These are phyloP conservation scores for Dissophora globulifera DNA, from an alignment of 192 early-diverging fungal species.

Conservation along the genomic window DNA sequence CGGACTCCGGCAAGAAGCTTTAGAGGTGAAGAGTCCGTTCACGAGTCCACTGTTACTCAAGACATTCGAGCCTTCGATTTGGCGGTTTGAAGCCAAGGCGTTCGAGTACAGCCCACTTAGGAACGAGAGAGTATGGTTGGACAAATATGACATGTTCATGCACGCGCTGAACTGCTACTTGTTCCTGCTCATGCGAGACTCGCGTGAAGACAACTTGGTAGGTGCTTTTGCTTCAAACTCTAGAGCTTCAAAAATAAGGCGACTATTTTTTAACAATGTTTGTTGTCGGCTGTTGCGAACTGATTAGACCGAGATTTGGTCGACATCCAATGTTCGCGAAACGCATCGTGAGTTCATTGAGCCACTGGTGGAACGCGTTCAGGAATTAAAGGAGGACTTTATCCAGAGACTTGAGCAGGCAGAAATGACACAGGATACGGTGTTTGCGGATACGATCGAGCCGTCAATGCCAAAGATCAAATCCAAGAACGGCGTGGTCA, in stretches of 20 bases:
- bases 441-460: conserved; percentile 1
- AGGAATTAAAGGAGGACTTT: conserved; percentile 41
- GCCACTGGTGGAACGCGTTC: conserved; percentile 28
- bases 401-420: conserved; percentile 27
- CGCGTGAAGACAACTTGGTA: conserved; percentile 56
- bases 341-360: conserved; percentile 43
- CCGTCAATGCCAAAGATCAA: conserved; percentile 6
- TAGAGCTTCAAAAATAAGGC: too few relatives aligned
- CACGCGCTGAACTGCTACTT: conserved; percentile 62
- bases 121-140: conserved; percentile 45
- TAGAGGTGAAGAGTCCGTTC: conserved; percentile 49
- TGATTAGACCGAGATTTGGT: conserved; percentile 57
- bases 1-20: too few relatives aligned
- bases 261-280: too few relatives aligned
- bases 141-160: conserved; percentile 57
- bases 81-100: conserved; percentile 37
- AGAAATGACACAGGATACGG: conserved; percentile 10
- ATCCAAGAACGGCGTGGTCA: conserved; percentile 46
- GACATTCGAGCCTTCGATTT: conserved; percentile 44
- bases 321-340: conserved; percentile 17
- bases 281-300: too few relatives aligned
- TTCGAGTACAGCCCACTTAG: conserved; percentile 20
- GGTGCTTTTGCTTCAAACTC: too few relatives aligned
- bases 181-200: conserved; percentile 58
- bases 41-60: conserved; percentile 53